Conservation (phyloP, 331 rosid genomes). For the Saraca asoca region DNA sequence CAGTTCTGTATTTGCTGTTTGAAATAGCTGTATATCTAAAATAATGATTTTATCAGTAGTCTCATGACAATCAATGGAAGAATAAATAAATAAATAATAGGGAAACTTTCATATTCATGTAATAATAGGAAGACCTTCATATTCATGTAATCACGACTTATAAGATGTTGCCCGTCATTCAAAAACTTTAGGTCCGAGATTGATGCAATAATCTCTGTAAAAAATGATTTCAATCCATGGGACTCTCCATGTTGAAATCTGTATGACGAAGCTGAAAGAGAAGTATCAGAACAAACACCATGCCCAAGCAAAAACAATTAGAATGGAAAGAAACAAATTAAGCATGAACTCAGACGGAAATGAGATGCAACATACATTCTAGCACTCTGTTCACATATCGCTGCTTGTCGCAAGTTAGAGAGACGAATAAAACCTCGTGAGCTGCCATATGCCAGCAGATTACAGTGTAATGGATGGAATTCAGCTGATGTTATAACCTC, state of each 20-base stretch:
- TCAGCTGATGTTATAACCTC: slow-evolving; percentile 79
- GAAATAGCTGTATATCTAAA: background rate
- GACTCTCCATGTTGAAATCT: slow-evolving; percentile 58
- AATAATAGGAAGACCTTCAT: slow-evolving; percentile 51
- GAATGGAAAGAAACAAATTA: slow-evolving; percentile 5
- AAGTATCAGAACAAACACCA: slow-evolving; percentile 28
- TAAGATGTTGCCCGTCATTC: slow-evolving; percentile 55
- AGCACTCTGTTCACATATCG: slow-evolving; percentile 63
- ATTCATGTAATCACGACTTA: slow-evolving; percentile 73
- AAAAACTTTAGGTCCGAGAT: slow-evolving; percentile 64
- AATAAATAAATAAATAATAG: background rate
- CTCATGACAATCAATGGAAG: background rate
- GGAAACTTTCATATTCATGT: background rate
- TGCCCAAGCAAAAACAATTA: slow-evolving; percentile 6
- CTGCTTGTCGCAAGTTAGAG: slow-evolving; percentile 71
- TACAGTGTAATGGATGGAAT: slow-evolving; percentile 76
- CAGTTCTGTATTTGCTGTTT: background rate
- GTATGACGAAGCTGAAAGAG: slow-evolving; percentile 42
- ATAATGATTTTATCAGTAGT: background rate
- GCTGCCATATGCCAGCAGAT: slow-evolving; percentile 75
- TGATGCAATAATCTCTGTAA: slow-evolving; percentile 55
- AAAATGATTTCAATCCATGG: slow-evolving; percentile 50
- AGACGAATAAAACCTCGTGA: slow-evolving; percentile 70
- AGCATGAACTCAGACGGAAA: background rate
- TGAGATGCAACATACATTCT: slow-evolving; percentile 50